Base-by-base conservation (phyloP, 352 stramenopile genomes). In the Globisporangium heterothallicum region DNA sequence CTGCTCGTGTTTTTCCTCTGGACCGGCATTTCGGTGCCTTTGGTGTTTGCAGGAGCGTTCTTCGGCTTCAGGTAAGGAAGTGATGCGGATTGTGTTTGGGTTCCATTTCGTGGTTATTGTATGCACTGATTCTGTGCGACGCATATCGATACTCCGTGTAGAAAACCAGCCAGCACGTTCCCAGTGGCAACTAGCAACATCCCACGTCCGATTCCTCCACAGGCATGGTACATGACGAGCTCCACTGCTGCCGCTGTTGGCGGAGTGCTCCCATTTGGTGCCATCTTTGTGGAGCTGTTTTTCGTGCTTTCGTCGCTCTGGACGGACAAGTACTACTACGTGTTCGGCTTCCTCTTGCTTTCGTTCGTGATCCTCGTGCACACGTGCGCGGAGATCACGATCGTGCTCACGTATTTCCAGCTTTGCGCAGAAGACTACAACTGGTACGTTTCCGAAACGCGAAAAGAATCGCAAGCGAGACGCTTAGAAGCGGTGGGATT, bases 401-500 rank as follows among this genome's bases (percentile, higher is more conserved):
- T 99, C 64, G 92, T 99, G 34, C 92, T 99, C 68, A 98, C 86
- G 59, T 99, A 99, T 79, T 99, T 99, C 72, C 97, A 99, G 85
- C 92, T 99, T 12, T 99, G 95, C 66, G 78, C 92, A 25, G 98
- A 99, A 75, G 97, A 99, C 78, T 99, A 99, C 78, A 95, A 99
- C 76, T 99, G 98, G 98, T 99, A 64, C 56, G 78, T 76, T n/a
- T n/a, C n/a, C n/a, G n/a, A n/a, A n/a, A n/a, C n/a, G n/a, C n/a
- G n/a, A n/a, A n/a, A n/a, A n/a, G n/a, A n/a, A n/a, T n/a, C n/a
- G n/a, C n/a, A n/a, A n/a, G n/a, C n/a, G n/a, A n/a, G n/a, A n/a
- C n/a, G n/a, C n/a, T n/a, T n/a, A 38, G 5, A 16, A 18, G 48
- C 32, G 30, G 21, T 41, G 30, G 13, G 9, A 14, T 13, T 49